Base-by-base conservation (phyloP, 2,329 filamentous ascomycete species). In the Ophiostoma sp. region DNA sequence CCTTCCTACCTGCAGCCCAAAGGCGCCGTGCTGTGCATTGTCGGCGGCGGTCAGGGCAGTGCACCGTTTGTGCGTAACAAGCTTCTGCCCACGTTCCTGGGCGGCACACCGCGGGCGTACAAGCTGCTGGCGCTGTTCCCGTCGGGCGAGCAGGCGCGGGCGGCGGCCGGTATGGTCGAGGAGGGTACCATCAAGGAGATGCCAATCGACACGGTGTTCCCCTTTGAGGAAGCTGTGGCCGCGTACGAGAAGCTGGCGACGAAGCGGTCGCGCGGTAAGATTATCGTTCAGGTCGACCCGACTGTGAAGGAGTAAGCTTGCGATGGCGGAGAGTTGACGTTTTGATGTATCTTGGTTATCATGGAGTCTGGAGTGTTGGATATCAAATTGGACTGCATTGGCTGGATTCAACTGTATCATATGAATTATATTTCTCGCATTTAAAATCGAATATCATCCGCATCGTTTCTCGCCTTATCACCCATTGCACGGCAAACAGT, bases 1-100 rank as follows among this genome's bases (percentile, higher is more conserved):
- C 76, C 82, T 0, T 50, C 71, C 3, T 87, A 84, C 74, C 80
- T 87, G 45, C 79, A 80, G 52, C 77, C 79, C 0, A 74, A 77
- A 1, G 81, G 78, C 68, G 77, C 80, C 25, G 87, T 81, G 72
- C 69, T 82, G 70, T 79, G 76, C 71, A 80, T 82, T 45, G 80
- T 80, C 0, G 81, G 81, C 39, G 81, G 80, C 0, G 74, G 77
- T 1, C 78, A 79, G 55, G 80, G 80, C 8, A 71, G 80, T 0
- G 71, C 78, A 2, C 78, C 79, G 0, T 79, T 80, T 70, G 50
- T 82, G 11, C 76, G 76, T 70, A 80, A 82, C 75, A 80, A 79
- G 69, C 59, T 82, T 22, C 64, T 79, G 33, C 81, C 81, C 1
- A 74, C 76, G 0, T 68, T 78, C 1, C 73, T 82, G 2, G 81